Evolutionary conservation across 2,329 filamentous ascomycete genomes (phyloP), one percentile per base, ranked within the genome.

Genomic region (Raffaelea arxii): DNA sequence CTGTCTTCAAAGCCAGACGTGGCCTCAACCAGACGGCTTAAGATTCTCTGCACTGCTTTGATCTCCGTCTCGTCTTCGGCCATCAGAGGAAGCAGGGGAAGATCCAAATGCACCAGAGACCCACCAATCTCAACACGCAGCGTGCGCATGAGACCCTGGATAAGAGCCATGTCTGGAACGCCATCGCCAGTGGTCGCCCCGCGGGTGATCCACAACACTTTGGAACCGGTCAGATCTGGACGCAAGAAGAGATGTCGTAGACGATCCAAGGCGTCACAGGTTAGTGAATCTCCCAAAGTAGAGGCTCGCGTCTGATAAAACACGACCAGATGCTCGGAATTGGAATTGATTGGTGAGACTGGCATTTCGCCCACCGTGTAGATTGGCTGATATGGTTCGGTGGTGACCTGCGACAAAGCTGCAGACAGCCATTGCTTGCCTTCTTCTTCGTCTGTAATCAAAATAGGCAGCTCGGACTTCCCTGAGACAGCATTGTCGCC

Each of bases 181-280:
- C 16, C 25, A 4, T 40, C 48, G 44, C 51, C 53, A 10, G 54
- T 39, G 25, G 54, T 49, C 0, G 55, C 49, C 32, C 60, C 59
- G 2, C 52, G 54, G 3, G 62, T 65, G 21, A 66, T 48, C 64
- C 64, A 66, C 7, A 66, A 50, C 11, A 65, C 44, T 1, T 52
- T 22, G 22, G 44, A 44, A 50, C 43, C 52, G 51, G 50, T 51
- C 54, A 7, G 49, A 14, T n/a, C 30, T 4, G 44, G 44, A 14
- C 51, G 48, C 11, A 56, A 50, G 25, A 64, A 49, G 14, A 62
- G 39, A 10, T 56, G 53, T 10, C 55, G 55, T 39, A 62, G 49
- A 18, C 46, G 51, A 6, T 51, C 53, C 48, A 59, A 60, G 44
- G 57, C 55, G 16, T 48, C 43, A 5, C 55, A 51, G 9, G 52